Conservation (phyloP, 371 early-diverging fungal genomes). For the Massospora cicadina region DNA sequence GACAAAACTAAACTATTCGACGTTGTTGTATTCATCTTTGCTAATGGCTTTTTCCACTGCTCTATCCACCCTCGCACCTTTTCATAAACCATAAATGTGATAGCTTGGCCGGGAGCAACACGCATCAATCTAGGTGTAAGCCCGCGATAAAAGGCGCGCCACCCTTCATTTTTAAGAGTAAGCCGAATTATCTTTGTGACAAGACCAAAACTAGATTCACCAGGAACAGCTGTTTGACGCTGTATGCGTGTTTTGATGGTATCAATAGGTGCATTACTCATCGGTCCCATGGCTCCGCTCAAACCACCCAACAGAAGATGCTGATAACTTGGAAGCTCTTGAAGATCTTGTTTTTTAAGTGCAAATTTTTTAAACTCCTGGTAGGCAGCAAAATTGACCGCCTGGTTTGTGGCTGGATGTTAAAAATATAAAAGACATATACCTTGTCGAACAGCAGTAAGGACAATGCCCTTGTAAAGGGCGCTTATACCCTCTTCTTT, state of each 20-base stretch:
- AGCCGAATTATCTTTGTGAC: slow-evolving; percentile 50
- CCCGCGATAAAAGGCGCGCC: slow-evolving; percentile 87
- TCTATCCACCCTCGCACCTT: slow-evolving; percentile 59
- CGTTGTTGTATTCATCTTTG: too few relatives aligned
- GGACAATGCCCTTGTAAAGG: slow-evolving; percentile 86
- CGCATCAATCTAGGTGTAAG: slow-evolving; percentile 84
- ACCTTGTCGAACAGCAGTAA: slow-evolving; percentile 91
- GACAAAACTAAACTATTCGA: too few relatives aligned
- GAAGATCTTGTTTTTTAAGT: slow-evolving; percentile 32
- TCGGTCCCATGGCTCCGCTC: slow-evolving; percentile 92
- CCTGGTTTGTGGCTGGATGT: slow-evolving; percentile 98
- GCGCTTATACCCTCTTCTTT: slow-evolving; percentile 81
- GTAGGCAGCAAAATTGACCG: slow-evolving; percentile 95
- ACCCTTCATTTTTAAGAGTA: slow-evolving; percentile 78
- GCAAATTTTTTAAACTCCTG: slow-evolving; percentile 67
- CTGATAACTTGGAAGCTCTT: slow-evolving; percentile 84
- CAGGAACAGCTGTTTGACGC: slow-evolving; percentile 38
- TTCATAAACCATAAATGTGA: slow-evolving; percentile 79
- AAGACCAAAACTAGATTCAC: slow-evolving; percentile 63
- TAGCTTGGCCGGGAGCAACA: slow-evolving; percentile 72
- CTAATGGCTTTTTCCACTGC: background rate
- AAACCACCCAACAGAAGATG: slow-evolving; percentile 77
- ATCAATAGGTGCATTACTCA: slow-evolving; percentile 94
- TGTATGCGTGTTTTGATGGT: slow-evolving; percentile 97
- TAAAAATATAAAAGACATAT: too few relatives aligned